Conservation (phyloP, 208 protist genomes). For the Acanthamoeba castellanii region DNA sequence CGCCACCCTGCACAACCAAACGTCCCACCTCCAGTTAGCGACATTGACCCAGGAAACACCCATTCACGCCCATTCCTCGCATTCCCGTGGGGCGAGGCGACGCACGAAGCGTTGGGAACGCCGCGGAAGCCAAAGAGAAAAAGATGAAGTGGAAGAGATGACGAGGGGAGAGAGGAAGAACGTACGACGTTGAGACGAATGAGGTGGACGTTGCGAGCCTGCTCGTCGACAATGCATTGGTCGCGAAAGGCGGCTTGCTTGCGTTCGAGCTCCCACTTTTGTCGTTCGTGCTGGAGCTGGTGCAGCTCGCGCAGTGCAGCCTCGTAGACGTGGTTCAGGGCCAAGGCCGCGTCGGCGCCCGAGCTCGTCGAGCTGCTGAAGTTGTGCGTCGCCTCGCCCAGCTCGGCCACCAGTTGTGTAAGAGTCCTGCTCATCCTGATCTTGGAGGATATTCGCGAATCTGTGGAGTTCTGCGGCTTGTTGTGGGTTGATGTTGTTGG, state of each 20-base stretch:
- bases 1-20: neutral
- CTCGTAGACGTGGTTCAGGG: neutral
- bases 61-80: neutral
- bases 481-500: neutral
- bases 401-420: neutral
- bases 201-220: neutral
- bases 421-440: neutral
- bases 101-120: no score
- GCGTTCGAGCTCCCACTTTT: conserved; percentile 4
- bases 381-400: conserved; percentile 5
- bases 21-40: no score
- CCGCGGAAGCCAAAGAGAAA: neutral
- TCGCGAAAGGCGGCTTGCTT: neutral
- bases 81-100: no score
- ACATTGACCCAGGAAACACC: neutral
- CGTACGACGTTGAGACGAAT: conserved; percentile 49
- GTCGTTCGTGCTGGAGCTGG: neutral
- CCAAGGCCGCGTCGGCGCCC: neutral
- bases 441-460: neutral
- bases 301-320: neutral
- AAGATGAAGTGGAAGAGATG: neutral
- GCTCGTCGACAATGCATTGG: conserved; percentile 2
- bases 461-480: neutral
- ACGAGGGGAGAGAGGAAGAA: neutral
- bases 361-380: neutral